A percentile compares a stretch with the other conserved stretches of the same genome.
These are phyloP conservation scores for Phytophthora fragariae DNA, from an alignment of 352 stramenopile genomes.

Conservation along the genomic window DNA sequence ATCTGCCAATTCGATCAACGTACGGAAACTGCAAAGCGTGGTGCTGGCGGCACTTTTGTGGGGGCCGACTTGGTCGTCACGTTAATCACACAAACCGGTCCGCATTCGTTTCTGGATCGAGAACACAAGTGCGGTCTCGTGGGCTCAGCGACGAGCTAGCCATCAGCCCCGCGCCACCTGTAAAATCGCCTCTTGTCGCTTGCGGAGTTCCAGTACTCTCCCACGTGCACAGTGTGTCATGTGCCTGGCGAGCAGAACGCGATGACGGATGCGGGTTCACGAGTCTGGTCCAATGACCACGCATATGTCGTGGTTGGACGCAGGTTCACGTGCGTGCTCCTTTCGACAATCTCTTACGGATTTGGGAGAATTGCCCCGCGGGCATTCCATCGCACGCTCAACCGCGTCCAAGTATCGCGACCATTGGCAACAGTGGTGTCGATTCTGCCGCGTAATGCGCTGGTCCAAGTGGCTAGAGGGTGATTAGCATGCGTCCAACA, in stretches of 20 bases:
- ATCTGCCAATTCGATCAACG: constrained; percentile 18
- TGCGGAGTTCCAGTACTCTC: constrained; percentile 9
- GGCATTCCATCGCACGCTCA: not conserved
- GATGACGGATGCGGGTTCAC: constrained; percentile 13
- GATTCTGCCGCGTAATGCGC: not conserved
- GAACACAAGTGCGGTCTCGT: constrained; percentile 16
- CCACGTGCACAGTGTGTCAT: not conserved
- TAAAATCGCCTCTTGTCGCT: constrained; percentile 13
- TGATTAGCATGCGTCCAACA: too few relatives aligned
- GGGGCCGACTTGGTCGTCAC: not conserved
- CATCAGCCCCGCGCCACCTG: not conserved
- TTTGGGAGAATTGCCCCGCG: constrained; percentile 12
- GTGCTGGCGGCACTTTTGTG: constrained; percentile 3
- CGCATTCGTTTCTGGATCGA: constrained; percentile 8
- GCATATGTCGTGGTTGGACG: constrained; percentile 5
- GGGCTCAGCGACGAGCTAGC: not conserved
- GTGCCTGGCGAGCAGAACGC: constrained; percentile 8
- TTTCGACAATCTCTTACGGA: constrained; percentile 16
- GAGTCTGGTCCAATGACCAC: constrained; percentile 8
- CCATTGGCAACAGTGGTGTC: constrained; percentile 13
- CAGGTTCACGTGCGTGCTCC: constrained; percentile 10
- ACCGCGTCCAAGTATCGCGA: not conserved
- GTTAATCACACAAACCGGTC: not conserved
- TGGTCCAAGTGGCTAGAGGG: too few relatives aligned
- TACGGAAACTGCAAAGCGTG: constrained; percentile 10